Evolutionary conservation across 495 filamentous ascomycete species (phyloP).

Genomic region (Penicillium salamii): DNA sequence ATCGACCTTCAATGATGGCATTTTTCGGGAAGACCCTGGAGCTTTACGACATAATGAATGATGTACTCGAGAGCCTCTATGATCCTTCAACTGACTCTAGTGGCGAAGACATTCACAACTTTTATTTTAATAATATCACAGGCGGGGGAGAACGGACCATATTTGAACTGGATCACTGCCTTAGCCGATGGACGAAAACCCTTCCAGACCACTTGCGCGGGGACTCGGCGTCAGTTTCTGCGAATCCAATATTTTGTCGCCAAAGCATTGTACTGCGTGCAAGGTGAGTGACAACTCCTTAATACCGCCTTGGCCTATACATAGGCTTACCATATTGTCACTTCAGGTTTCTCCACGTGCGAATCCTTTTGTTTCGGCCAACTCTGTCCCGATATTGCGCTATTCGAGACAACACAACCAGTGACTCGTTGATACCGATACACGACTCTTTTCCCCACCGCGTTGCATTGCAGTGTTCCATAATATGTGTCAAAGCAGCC

Average conservation of each 20-base stretch:
- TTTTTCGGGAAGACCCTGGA: slow-evolving; percentile 41
- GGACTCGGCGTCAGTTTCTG: neutral
- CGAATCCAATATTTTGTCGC: slow-evolving; percentile 27
- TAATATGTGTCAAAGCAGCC: slow-evolving; percentile 36
- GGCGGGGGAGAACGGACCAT: slow-evolving; percentile 29
- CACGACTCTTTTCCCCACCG: slow-evolving; percentile 36
- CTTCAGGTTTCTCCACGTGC: slow-evolving; percentile 31
- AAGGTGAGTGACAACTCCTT: slow-evolving; percentile 14
- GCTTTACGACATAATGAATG: slow-evolving; percentile 41
- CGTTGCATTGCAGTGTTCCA: slow-evolving; percentile 37
- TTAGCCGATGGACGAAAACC: slow-evolving; percentile 30
- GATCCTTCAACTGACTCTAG: slow-evolving; percentile 26
- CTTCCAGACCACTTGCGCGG: slow-evolving; percentile 28
- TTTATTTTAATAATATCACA: slow-evolving; percentile 26
- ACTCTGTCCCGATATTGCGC: slow-evolving; percentile 36
- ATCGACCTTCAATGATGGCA: slow-evolving; percentile 32
- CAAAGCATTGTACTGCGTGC: slow-evolving; percentile 35
- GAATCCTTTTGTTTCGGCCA: slow-evolving; percentile 38
- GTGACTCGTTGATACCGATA: slow-evolving; percentile 23
- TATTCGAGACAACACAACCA: slow-evolving; percentile 21
- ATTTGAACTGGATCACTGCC: slow-evolving; percentile 35
- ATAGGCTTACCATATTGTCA: neutral
- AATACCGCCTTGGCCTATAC: too few species aligned
- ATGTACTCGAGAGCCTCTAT: slow-evolving; percentile 37
- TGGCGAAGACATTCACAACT: slow-evolving; percentile 30